A percentile compares a stretch with the other conserved stretches of the same genome.
These are phyloP conservation scores for Sporothrix inflata DNA, from an alignment of 2,329 filamentous ascomycete genomes.

Conservation along the genomic window DNA sequence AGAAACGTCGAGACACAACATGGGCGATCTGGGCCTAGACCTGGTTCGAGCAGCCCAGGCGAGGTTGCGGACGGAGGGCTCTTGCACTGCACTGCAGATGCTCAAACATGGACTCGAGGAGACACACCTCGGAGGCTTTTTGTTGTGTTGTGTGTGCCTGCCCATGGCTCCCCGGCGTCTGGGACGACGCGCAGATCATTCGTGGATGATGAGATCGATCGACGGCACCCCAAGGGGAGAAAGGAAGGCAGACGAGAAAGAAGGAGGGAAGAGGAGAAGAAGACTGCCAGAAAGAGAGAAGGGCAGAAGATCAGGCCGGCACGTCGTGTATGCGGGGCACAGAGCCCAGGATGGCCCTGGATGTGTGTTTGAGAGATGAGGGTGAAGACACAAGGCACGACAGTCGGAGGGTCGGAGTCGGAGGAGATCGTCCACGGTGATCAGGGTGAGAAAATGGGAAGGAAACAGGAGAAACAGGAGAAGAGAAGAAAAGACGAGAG, in stretches of 20 bases:
- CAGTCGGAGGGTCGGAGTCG: not conserved
- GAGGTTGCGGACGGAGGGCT: not conserved
- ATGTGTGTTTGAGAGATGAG: not conserved
- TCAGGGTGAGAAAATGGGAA: not conserved
- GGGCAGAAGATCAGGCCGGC: conserved; percentile 2
- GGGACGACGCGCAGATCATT: conserved; percentile 24
- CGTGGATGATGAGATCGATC: conserved; percentile 14
- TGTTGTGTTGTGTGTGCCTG: not conserved
- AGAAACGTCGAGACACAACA: not conserved
- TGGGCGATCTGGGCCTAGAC: not conserved
- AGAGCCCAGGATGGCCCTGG: not conserved
- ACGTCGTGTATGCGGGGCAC: not conserved
- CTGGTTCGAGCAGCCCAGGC: not conserved
- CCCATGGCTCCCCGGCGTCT: not conserved
- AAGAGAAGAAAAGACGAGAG: not conserved
- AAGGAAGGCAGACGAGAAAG: not conserved
- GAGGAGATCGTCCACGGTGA: not conserved
- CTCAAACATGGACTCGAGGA: not conserved
- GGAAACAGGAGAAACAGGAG: not conserved
- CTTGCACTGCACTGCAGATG: not conserved
- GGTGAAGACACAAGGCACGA: not conserved
- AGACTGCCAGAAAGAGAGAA: not conserved
- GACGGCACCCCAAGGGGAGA: not conserved
- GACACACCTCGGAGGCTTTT: not conserved
- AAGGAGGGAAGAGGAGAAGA: not conserved